A percentile compares a stretch with the other conserved stretches of the same genome.
Evolutionary conservation across 257 asterid species (phyloP).

Genomic region (Nicotiana knightiana): DNA sequence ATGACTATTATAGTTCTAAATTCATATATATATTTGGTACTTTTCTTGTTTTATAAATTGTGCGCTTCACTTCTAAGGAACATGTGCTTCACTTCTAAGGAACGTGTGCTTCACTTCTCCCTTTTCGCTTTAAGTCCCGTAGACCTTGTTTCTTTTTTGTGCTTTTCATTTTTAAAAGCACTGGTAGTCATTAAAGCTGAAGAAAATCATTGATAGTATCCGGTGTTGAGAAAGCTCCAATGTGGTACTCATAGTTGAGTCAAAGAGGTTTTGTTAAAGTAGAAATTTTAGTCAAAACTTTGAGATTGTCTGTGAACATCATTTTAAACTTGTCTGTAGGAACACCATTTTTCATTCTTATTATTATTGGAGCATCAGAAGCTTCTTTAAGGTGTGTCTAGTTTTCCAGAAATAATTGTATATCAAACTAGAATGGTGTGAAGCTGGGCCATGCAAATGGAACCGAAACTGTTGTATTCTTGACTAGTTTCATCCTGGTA

Average conservation of each 20-base stretch:
- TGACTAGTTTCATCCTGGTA: neutral
- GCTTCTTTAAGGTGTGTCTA: neutral
- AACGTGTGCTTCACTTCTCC: neutral
- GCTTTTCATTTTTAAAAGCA: neutral
- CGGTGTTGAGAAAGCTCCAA: neutral
- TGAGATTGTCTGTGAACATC: neutral
- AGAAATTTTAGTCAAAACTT: neutral
- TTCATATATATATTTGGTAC: neutral
- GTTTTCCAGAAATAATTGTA: neutral
- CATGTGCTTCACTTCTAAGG: neutral
- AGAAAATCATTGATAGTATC: neutral
- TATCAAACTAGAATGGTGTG: neutral
- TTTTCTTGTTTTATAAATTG: neutral
- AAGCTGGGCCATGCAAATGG: neutral
- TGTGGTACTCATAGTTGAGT: neutral
- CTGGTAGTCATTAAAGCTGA: neutral
- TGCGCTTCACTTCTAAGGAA: neutral
- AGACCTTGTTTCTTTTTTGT: neutral
- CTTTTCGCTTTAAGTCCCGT: neutral
- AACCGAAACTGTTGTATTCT: neutral
- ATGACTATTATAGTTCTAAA: neutral
- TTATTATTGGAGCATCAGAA: neutral
- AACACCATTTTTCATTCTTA: neutral
- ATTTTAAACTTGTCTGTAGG: neutral
- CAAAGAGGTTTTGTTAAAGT: neutral